These are phyloP conservation scores for Colletotrichum tabaci DNA, from an alignment of 2,329 filamentous ascomycete genomes.

Conservation along the genomic window DNA sequence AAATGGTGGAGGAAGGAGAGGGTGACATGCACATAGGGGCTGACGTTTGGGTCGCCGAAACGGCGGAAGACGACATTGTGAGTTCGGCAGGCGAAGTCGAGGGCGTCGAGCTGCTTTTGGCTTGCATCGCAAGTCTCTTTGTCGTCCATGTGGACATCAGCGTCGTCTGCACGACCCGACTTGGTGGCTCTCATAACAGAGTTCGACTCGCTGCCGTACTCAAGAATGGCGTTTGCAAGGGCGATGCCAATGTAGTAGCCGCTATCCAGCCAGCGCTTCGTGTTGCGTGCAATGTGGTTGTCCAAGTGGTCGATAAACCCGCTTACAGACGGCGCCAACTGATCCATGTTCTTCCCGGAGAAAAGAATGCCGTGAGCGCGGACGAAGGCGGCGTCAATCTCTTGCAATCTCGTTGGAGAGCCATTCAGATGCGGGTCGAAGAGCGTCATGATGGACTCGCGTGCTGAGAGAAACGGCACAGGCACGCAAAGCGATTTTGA, in stretches of 20 bases:
- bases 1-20: conserved; percentile 71
- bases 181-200: conserved; percentile 12
- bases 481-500: conserved; percentile 78
- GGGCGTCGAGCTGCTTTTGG: conserved; percentile 71
- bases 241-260: conserved; percentile 70
- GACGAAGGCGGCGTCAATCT: conserved; percentile 18
- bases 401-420: accelerated
- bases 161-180: background rate
- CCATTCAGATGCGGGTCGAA: conserved; percentile 70
- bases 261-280: conserved; percentile 66
- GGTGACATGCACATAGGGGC: conserved; percentile 74
- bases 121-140: background rate
- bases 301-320: conserved; percentile 69
- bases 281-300: conserved; percentile 66
- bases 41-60: background rate
- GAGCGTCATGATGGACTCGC: conserved; percentile 79
- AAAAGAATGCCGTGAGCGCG: conserved; percentile 25
- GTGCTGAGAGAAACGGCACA: conserved; percentile 77
- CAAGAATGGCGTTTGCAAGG: conserved; percentile 66
- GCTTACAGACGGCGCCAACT: background rate
- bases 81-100: conserved; percentile 55
- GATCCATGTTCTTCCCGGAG: background rate
- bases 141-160: background rate
- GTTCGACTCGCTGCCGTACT: conserved; percentile 59
- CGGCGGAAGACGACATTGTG: background rate